Base-by-base conservation (phyloP, 352 stramenopile species). In the Elongisporangium anandrum region DNA sequence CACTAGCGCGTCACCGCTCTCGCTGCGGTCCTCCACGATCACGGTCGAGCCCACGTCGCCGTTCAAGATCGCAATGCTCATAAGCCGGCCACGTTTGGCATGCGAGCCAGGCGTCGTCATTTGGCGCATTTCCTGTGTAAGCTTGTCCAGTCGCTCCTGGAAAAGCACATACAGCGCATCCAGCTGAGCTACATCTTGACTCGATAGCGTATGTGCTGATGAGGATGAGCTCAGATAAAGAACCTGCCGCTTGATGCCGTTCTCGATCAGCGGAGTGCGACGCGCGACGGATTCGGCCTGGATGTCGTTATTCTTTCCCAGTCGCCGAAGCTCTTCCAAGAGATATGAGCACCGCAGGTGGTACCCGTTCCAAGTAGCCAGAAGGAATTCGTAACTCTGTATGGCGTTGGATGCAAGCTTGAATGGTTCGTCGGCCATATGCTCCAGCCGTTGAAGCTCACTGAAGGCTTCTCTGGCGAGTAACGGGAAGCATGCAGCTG, bases 271-370 rank as follows among this genome's bases (percentile, higher is more conserved):
- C 13, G 59, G 51, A 8, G 64, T 41, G 8, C 55, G 68, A 0
- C 68, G 65, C 15, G 66, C 65, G 13, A 75, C 47, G 6, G 79
- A 63, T 20, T 87, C 83, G 0, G 75, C 64, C 38, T 87, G 81
- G 38, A 88, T 72, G 56, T 88, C 78, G 29, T 90, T 88, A 50
- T 69, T 85, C 59, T 82, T 87, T 1, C 78, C 76, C 6, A 90
- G 48, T 16, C 76, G 76, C 0, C 69, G 67, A 23, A 93, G 58
- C 15, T 90, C 66, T 0, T 89, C 72, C n/a, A 93, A 57, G n/a
- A 91, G 54, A 1, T 58, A 20, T 4, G 59, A 61, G 20, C 69
- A 87, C 0, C 72, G 60, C 39, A 76, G 68, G 15, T 86, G 58
- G 54, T 93, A 93, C 13, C 66, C 78, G 13, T 68, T 64, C 79